Percentiles rank a stretch among this genome's conserved stretches.
phyloP scores from a whole-genome alignment of 73 alveolate species.

The Durusdinium trenchii region DNA sequence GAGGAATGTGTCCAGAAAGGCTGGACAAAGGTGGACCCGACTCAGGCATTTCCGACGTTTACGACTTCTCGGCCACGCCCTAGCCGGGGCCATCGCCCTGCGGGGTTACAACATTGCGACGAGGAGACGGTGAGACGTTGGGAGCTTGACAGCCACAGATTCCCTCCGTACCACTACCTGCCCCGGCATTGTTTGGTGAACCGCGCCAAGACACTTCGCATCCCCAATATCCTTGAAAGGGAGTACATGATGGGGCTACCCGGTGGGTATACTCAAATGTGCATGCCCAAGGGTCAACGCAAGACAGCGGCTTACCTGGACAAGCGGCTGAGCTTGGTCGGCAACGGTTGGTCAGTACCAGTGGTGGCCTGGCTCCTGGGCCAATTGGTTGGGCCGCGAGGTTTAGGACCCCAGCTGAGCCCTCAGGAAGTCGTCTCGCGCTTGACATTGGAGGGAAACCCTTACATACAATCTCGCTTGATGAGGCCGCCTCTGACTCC shows the following conservation, averaged over 20 bases:
- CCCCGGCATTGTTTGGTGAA: not conserved
- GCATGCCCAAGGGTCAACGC: not conserved
- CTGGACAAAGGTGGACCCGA: not conserved
- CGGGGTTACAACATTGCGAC: not conserved
- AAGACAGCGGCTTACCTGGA: no score
- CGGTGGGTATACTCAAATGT: not conserved
- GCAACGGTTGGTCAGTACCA: no score
- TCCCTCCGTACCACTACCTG: conserved; percentile 18
- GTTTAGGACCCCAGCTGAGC: no score
- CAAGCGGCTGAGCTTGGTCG: no score
- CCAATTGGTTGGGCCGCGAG: no score
- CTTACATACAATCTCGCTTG: no score
- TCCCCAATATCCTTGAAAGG: not conserved
- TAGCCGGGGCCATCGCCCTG: not conserved
- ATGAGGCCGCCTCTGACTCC: no score
- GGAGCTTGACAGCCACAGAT: not conserved
- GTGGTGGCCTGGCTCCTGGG: no score
- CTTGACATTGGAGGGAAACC: no score
- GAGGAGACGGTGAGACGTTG: not conserved
- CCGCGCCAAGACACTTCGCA: not conserved
- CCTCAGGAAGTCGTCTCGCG: no score
- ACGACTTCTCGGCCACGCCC: not conserved
- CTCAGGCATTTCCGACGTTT: not conserved
- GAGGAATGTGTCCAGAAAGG: not conserved
- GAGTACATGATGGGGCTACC: conserved; percentile 23